These are phyloP conservation scores for Vanrija pseudolonga DNA, from an alignment of 1,284 basidiomycete genomes.

Conservation along the genomic window DNA sequence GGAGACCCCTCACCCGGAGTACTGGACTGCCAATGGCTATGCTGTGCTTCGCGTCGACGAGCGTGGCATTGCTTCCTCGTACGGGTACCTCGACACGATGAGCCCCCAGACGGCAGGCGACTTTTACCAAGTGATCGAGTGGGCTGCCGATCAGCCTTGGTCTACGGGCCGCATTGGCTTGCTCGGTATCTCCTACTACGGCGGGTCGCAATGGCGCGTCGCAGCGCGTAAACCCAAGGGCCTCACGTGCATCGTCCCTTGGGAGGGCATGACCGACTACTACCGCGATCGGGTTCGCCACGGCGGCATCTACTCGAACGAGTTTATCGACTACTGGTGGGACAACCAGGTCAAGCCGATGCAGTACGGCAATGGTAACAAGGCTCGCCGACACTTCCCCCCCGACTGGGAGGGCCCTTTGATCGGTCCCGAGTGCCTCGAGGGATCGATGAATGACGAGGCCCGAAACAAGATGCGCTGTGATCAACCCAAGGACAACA, in stretches of 20 bases:
- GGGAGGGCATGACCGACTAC: conserved; percentile 46
- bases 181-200: conserved; percentile 44
- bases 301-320: conserved; percentile 40
- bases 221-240: conserved; percentile 44
- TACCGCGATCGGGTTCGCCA: conserved; percentile 41
- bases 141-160: conserved; percentile 43
- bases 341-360: conserved; percentile 35
- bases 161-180: conserved; percentile 42
- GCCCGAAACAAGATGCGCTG: conserved; percentile 29
- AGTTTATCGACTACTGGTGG: conserved; percentile 40
- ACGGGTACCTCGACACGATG: conserved; percentile 41
- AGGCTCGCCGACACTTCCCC: conserved; percentile 18
- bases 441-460: conserved; percentile 30
- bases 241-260: conserved; percentile 40
- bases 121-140: conserved; percentile 41
- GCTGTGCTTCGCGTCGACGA: conserved; percentile 44
- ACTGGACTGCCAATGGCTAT: conserved; percentile 41
- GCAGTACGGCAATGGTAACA: conserved; percentile 36
- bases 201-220: conserved; percentile 42
- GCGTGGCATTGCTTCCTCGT: conserved; percentile 35
- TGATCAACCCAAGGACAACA: conserved; percentile 37
- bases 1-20: conserved; percentile 42
- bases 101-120: conserved; percentile 33
- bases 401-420: not conserved
- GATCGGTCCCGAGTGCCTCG: conserved; percentile 25